These are phyloP conservation scores for Botrytis cinerea DNA, from an alignment of 2,329 filamentous ascomycete species.

Conservation along the genomic window DNA sequence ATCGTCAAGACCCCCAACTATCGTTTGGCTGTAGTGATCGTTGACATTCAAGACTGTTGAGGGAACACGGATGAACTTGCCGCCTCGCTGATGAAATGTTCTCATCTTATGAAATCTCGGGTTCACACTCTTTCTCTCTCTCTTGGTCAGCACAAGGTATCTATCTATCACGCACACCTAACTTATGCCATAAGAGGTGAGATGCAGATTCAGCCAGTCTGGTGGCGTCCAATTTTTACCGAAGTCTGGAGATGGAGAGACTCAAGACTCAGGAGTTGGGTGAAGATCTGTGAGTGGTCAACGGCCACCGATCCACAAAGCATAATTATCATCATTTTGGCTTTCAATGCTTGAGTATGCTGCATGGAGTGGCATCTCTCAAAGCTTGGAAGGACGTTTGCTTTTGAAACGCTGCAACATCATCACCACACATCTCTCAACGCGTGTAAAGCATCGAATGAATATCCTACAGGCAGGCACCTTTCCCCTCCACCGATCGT, in stretches of 20 bases:
- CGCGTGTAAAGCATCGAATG: slow-evolving; percentile 14
- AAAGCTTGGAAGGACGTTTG: slow-evolving; percentile 11
- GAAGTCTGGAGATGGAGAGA: slow-evolving; percentile 14
- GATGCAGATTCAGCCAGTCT: slow-evolving; percentile 21
- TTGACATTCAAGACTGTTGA: slow-evolving; percentile 8
- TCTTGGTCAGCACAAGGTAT: slow-evolving; percentile 8
- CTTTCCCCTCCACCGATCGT: neutral
- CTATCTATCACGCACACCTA: slow-evolving; percentile 12
- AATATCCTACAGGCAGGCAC: slow-evolving; percentile 10
- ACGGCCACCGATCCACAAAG: slow-evolving; percentile 7
- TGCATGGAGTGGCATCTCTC: neutral
- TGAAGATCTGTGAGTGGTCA: slow-evolving; percentile 6
- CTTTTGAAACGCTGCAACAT: slow-evolving; percentile 17
- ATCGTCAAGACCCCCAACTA: neutral
- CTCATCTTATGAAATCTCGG: slow-evolving; percentile 1
- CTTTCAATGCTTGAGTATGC: neutral
- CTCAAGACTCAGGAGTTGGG: neutral
- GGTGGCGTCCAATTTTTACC: slow-evolving; percentile 3
- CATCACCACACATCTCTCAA: slow-evolving; percentile 9
- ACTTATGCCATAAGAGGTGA: slow-evolving; percentile 10
- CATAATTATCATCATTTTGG: neutral
- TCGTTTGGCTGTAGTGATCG: neutral
- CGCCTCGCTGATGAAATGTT: neutral
- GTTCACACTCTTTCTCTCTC: neutral
- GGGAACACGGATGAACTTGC: slow-evolving; percentile 9